Base-by-base conservation (phyloP, 1,284 basidiomycete species). In the Grifola frondosa region DNA sequence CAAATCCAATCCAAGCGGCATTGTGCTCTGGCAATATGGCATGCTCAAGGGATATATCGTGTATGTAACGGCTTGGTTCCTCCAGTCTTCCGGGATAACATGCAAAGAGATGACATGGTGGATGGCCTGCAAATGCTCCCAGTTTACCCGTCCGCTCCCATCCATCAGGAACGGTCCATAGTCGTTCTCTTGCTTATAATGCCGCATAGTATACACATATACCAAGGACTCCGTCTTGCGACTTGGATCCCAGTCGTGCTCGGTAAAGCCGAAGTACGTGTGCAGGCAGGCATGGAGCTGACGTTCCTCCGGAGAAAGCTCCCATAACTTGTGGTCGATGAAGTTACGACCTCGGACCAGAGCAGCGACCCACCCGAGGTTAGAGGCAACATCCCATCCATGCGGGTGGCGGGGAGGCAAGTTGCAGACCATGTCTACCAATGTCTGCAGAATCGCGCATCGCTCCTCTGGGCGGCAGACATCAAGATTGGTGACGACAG, bases 101-200 rank as follows among this genome's bases (percentile, higher is more conserved):
- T 81, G 68, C 69, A 75, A 71, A 2, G 72, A 73, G 22, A 84
- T 64, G 22, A 73, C 64, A 52, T 79, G 79, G 39, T 78, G 78
- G n/a, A 84, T 62, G 35, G 69, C 73, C 52, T 66, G 67, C 17
- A 86, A 33, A 57, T 82, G 80, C 17, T 65, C 65, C 84, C 84
- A 87, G 53, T 86, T 74, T 5, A 85, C 74, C 5, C 61, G 57
- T 19, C 68, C 63, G 46, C 60, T 60, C 8, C 64, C 73, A 20
- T 71, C 69, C 21, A 59, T 53, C 44, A 70, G 44, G 56, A 78
- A 80, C 4, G 84, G 84, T 1, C 84, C 85, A 50, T 73, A 87
- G 3, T 62, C 60, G 46, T 73, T 80, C 8, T 67, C 66, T 22
- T 65, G 59, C 3, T 60, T 62, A 58, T 83, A 82, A 30, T 82